Base-by-base conservation (phyloP, 176 grass and related monocot species). In the Triticum timopheevii region DNA sequence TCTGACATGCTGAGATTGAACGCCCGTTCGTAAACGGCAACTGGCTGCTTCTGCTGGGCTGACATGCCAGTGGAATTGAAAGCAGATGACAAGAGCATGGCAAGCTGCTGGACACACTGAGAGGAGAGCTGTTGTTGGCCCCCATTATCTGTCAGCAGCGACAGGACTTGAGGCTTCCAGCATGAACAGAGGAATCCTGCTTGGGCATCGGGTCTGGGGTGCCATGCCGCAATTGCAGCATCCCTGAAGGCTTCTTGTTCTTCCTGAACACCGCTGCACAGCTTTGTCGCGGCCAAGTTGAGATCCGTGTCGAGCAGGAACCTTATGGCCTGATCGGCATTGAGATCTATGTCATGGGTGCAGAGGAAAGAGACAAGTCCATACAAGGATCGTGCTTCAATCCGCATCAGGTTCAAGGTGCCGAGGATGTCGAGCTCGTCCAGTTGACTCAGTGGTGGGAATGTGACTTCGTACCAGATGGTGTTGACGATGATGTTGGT, bases 401-500 rank as follows among this genome's bases (percentile, higher is more conserved):
- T 42, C 20, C 69, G 20, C 69, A 40, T 72, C 10, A 72, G 39
- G 12, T 36, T 23, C 69, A 38, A 72, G 20, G 69, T 72, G 20
- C 69, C 22, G 10, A 72, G 20, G 2, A 72, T 23, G 69, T 72
- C 20, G 2, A 72, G 12, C 0, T 24, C 69, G 22, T n/a, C 0
- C 13, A 6, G 10, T 6, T 0, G 69, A 42, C 20, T 24, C 69
- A 72, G 69, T 10, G 69, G 69, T 42, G 69, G 36, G 22, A 72
- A 72, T 4, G 4, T 23, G 36, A 10, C 69, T 24, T 72, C 19
- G 20, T 72, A 72, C 69, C 69, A 72, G 1, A 72, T 42, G 68
- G 68, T 42, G 22, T 72, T 72, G 69, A 71, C 16, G 35, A 71
- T 71, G 68, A 71, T 71, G 35, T 71, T 71, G 35, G 68, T n/a